Evolutionary conservation across 2,329 filamentous ascomycete species (phyloP).

Genomic region (Aspergillus alliaceus): DNA sequence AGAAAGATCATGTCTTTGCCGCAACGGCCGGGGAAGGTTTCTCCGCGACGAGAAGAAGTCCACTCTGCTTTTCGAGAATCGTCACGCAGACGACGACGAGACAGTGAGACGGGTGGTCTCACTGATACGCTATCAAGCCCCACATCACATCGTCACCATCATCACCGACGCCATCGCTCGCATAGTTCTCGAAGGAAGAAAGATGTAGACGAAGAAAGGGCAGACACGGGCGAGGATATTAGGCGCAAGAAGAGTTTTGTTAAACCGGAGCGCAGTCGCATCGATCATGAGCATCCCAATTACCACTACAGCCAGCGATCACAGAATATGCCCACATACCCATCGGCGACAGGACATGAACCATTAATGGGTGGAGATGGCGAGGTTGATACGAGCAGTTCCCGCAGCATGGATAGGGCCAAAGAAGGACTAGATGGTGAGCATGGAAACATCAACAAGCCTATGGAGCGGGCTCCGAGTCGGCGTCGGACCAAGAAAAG

Average conservation of each 20-base stretch:
- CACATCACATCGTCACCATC: constrained; percentile 36
- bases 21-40: constrained; percentile 63
- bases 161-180: constrained; percentile 41
- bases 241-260: constrained; percentile 83
- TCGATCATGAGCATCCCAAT: constrained; percentile 85
- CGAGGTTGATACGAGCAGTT: constrained; percentile 54
- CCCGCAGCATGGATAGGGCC: constrained; percentile 63
- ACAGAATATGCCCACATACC: constrained; percentile 84
- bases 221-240: constrained; percentile 52
- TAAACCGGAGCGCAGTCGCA: constrained; percentile 80
- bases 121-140: constrained; percentile 35
- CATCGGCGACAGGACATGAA: constrained; percentile 90
- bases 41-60: constrained; percentile 59
- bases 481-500: constrained; percentile 48
- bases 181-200: constrained; percentile 48
- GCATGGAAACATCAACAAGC: constrained; percentile 37
- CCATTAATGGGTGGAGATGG: constrained; percentile 73
- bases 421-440: constrained; percentile 36
- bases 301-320: constrained; percentile 96
- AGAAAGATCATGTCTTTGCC: constrained; percentile 50
- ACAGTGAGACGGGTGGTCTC: constrained; percentile 66
- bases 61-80: constrained; percentile 67
- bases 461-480: constrained; percentile 45
- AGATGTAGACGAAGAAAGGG: constrained; percentile 53
- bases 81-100: constrained; percentile 66